Evolutionary conservation across 371 early-diverging fungal genomes (phyloP).

Genomic region (Mucor ambiguus): DNA sequence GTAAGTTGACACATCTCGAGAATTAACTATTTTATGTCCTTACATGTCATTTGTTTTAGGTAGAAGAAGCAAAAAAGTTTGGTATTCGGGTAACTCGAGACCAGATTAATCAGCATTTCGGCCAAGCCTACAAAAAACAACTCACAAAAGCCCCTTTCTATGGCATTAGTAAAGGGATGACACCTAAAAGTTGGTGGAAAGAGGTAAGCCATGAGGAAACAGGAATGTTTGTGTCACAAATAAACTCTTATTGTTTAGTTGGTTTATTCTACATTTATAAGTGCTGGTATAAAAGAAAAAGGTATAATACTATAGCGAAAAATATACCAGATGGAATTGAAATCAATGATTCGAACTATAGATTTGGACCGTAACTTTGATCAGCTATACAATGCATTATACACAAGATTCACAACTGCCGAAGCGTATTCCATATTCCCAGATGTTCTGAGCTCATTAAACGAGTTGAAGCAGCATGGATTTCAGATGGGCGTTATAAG

Average conservation of each 20-base stretch:
- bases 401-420: slow-evolving; percentile 40
- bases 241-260: slow-evolving; percentile 13
- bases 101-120: slow-evolving; percentile 38
- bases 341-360: slow-evolving; percentile 7
- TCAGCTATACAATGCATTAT: slow-evolving; percentile 35
- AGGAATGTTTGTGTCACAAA: background rate
- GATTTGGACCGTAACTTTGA: slow-evolving; percentile 42
- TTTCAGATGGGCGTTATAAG: slow-evolving; percentile 50
- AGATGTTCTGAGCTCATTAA: slow-evolving; percentile 38
- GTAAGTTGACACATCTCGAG: slow-evolving; percentile 19
- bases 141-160: slow-evolving; percentile 43
- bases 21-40: background rate
- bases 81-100: slow-evolving; percentile 37
- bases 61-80: slow-evolving; percentile 40
- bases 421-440: slow-evolving; percentile 48
- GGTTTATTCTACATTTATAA: slow-evolving; percentile 43
- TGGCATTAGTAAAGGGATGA: slow-evolving; percentile 40
- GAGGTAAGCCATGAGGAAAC: slow-evolving; percentile 19
- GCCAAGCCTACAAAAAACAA: slow-evolving; percentile 38
- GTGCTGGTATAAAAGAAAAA: slow-evolving; percentile 32
- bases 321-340: background rate
- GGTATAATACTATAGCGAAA: slow-evolving; percentile 18
- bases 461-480: slow-evolving; percentile 33
- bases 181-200: slow-evolving; percentile 46
- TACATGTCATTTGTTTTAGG: slow-evolving; percentile 21